Evolutionary conservation across 2,329 filamentous ascomycete species (phyloP).

Genomic region (Coniochaeta ligniaria): DNA sequence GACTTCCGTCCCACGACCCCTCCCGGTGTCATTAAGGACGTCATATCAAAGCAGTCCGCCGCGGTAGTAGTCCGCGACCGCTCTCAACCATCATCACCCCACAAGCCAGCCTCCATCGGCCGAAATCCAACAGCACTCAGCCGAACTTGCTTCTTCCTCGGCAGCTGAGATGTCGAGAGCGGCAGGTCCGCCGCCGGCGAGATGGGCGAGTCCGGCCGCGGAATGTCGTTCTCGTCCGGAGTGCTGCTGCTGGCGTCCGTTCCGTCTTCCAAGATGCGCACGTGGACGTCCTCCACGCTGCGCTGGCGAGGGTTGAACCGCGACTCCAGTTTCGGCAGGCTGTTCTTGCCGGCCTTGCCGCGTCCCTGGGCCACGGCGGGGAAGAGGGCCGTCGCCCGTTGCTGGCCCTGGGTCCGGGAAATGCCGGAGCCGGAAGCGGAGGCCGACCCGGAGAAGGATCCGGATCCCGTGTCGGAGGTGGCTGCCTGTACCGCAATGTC

Average conservation of each 20-base stretch:
- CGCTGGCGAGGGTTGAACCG: background rate
- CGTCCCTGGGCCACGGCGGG: background rate
- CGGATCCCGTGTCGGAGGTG: constrained; percentile 4
- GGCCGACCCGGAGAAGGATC: background rate
- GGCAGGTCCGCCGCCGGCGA: constrained; percentile 13
- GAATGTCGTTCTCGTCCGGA: constrained; percentile 12
- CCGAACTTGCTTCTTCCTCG: constrained; percentile 24
- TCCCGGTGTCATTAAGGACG: background rate
- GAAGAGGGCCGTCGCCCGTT: background rate
- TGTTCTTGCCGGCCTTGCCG: background rate
- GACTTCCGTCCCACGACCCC: background rate
- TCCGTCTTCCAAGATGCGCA: constrained; percentile 8
- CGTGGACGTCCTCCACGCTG: constrained; percentile 2
- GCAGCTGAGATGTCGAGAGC: constrained; percentile 13
- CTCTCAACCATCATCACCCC: constrained; percentile 17
- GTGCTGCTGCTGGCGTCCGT: background rate
- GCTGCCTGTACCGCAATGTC: constrained; percentile 6
- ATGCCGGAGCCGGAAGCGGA: background rate
- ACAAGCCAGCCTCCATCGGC: constrained; percentile 18
- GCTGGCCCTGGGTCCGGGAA: background rate
- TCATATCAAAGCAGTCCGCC: background rate
- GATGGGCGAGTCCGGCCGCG: constrained; percentile 24
- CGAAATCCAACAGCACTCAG: constrained; percentile 27
- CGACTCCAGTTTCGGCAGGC: background rate
- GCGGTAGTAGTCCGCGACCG: background rate